Conservation (phyloP, 129 eudicot species). For the Heracleum sosnowskyi region DNA sequence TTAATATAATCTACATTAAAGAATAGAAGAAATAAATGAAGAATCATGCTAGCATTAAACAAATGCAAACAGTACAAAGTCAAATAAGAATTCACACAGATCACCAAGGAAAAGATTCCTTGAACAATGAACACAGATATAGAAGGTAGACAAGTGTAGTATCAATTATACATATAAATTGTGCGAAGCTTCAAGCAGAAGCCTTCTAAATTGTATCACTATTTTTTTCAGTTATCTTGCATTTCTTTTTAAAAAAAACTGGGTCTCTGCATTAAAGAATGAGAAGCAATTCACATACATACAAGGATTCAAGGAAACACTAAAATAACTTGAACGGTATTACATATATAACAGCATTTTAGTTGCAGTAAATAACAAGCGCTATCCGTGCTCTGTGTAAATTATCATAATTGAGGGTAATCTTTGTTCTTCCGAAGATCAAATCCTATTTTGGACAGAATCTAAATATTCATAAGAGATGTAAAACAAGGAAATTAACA, state of each 20-base stretch:
- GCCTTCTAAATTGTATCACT: background rate
- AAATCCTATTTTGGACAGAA: background rate
- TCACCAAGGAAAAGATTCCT: background rate
- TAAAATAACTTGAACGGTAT: background rate
- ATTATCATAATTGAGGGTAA: background rate
- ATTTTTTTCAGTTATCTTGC: background rate
- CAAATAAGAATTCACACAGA: background rate
- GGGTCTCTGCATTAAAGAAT: background rate
- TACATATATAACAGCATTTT: background rate
- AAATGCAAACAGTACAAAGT: background rate
- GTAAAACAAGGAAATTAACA: background rate
- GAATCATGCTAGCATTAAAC: background rate
- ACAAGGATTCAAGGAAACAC: background rate
- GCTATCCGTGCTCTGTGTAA: background rate
- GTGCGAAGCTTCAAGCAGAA: background rate
- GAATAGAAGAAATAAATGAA: background rate
- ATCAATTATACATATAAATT: background rate
- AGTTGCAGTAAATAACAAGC: background rate
- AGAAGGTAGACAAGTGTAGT: background rate
- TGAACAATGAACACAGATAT: background rate
- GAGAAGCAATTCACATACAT: background rate
- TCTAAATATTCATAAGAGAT: background rate
- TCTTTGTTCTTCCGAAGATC: background rate
- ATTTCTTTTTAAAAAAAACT: background rate
- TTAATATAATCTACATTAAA: background rate